Base-by-base conservation (phyloP, 352 stramenopile genomes). In the Globisporangium yorkense region DNA sequence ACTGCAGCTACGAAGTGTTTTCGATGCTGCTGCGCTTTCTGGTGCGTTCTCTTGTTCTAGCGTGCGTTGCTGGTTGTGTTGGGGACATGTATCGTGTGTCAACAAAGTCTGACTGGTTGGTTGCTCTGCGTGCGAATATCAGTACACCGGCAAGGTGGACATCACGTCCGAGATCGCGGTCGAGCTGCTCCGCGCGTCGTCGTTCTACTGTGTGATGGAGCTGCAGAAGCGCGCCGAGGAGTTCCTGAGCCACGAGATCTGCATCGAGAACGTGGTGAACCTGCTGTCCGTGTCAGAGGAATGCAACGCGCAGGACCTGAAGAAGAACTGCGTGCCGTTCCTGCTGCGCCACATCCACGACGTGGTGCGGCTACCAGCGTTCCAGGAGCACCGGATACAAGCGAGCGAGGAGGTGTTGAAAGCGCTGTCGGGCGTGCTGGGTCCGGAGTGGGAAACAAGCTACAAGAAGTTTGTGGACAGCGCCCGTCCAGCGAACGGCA, bases 1-100 rank as follows among this genome's bases (percentile, higher is more conserved):
- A 96, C 67, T 92, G 82, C 70, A 90, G 78, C 61, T 94, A 93
- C 46, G 80, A 91, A 77, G 84, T 92, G 9, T 96, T 96, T 57
- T 89, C 79, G 6, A 77, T 92, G 20, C 51, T 96, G 29, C 68
- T 96, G 37, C 80, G 84, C 6, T 96, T 96, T 56, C 56, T 96
- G 71, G 84, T 94, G 66, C 47, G 81, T 74, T 61, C 31, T 1
- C 44, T 24, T 13, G 9, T 48, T 44, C 37, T 31, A 12, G 41
- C 21, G 0, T 43, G 24, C 70, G 48, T 67, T 39, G 7, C 31
- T 29, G 9, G 13, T n/a, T 27, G 45, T 53, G 24, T 2, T 27
- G 24, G 24, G 24, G 1, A 27, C 24, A 27, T 27, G 24, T 27
- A 27, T 27, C 24, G 24, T 27, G 24, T 27, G 9, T 13, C 9